Evolutionary conservation across 805 yeast species (phyloP), one percentile per base, ranked within the genome.

Genomic region (Candida boidinii): DNA sequence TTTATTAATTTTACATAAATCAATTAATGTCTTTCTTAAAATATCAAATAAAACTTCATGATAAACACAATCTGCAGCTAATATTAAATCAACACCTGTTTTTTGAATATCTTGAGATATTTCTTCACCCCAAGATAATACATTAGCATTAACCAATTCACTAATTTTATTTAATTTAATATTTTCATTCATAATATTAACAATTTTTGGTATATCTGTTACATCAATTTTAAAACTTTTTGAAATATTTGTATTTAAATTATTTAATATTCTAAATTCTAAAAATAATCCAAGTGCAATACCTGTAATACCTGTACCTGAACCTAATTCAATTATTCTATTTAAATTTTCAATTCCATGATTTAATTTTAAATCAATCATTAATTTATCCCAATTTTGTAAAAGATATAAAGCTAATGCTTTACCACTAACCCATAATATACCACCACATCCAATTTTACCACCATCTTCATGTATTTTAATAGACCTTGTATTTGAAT

Each of bases 51-150:
- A 74, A 8, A 55, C 45, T 42, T 72, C 79, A 18, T 68, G 53
- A 37, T 73, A 73, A 11, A 74, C 79, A 48, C 79, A 73, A 47
- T 73, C 80, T 0, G 79, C 79, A 5, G 79, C 79, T 17, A 73
- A 45, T 3, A 73, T 51, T 5, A 72, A 51, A 47, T 71, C 76
- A 4, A 62, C 58, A 17, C 35, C 34, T n/a, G 5, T 26, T 21
- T 10, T 36, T 33, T 5, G 49, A 54, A 1, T 43, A 1, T 42
- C 53, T 5, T 71, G 70, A 10, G 65, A 39, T 2, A 45, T 45
- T 15, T 53, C 55, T 7, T 70, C 70, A 9, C 56, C 60, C 76
- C 79, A 73, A 33, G 60, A 56, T 11, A 73, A 51, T 4, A 54
- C 65, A 11, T 47, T 52, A 4, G 76, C 71, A 12, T 38, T 37